These are phyloP conservation scores for Aspergillus sojae DNA, from an alignment of 2,329 filamentous ascomycete genomes.

Conservation along the genomic window DNA sequence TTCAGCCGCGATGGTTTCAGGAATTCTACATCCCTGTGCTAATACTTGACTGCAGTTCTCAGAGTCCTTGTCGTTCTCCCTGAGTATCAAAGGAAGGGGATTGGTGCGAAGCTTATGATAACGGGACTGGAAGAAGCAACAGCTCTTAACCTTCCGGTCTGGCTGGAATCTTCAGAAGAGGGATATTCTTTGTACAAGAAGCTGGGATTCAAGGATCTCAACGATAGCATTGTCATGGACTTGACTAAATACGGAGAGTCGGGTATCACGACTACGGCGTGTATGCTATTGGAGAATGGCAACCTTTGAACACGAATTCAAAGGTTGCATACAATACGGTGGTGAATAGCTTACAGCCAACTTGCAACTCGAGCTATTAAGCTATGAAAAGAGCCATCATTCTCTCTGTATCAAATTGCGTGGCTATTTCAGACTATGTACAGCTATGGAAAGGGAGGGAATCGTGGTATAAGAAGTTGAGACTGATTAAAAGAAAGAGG, in stretches of 20 bases:
- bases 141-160: neutral
- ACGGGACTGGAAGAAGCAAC: neutral
- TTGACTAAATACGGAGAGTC: neutral
- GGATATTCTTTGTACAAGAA: constrained; percentile 5
- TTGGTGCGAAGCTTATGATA: neutral
- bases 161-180: neutral
- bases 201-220: constrained; percentile 2
- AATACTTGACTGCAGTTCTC: neutral
- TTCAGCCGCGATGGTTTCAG: no score
- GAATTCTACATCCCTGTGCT: neutral
- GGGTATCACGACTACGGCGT: neutral
- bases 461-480: neutral
- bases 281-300: neutral
- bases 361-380: no score
- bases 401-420: neutral
- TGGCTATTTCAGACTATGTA: neutral
- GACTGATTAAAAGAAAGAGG: neutral
- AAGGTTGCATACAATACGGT: neutral
- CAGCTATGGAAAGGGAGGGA: neutral
- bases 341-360: no score
- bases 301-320: neutral
- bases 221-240: neutral
- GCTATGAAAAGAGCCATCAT: neutral
- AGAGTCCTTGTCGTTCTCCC: constrained; percentile 3
- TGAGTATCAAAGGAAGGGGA: neutral